Conservation (phyloP, 257 asterid species). For the Datura wrightii region DNA sequence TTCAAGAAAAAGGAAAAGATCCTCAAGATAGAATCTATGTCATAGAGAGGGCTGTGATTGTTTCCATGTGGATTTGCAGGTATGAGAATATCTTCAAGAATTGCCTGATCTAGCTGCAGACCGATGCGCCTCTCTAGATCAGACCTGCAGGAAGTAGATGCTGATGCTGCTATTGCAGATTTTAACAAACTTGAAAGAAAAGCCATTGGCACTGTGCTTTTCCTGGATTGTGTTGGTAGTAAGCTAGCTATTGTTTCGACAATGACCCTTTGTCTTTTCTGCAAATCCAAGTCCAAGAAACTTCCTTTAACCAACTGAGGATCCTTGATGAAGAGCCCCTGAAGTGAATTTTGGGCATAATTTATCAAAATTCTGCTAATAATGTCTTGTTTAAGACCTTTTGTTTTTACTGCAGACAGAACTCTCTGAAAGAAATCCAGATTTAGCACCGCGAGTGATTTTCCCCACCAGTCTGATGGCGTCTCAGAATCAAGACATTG, state of each 20-base stretch:
- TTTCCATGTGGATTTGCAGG: slow-evolving; percentile 60
- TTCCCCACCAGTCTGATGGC: slow-evolving; percentile 89
- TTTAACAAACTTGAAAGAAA: slow-evolving; percentile 82
- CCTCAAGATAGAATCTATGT: slow-evolving; percentile 70
- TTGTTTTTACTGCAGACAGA: slow-evolving; percentile 67
- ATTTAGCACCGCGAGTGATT: slow-evolving; percentile 57
- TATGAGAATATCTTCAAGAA: slow-evolving; percentile 85
- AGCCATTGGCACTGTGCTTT: slow-evolving; percentile 84
- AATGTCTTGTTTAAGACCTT: slow-evolving; percentile 85
- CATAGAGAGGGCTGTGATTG: slow-evolving; percentile 67
- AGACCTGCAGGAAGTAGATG: slow-evolving; percentile 76
- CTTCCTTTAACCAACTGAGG: slow-evolving; percentile 58
- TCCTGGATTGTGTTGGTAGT: slow-evolving; percentile 81
- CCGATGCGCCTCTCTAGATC: slow-evolving; percentile 92
- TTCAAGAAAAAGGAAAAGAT: slow-evolving; percentile 87
- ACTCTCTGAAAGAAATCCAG: slow-evolving; percentile 85
- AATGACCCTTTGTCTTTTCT: slow-evolving; percentile 67
- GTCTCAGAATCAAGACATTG: slow-evolving; percentile 56
- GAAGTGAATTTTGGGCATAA: slow-evolving; percentile 80
- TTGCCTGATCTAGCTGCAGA: slow-evolving; percentile 87
- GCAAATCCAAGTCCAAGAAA: slow-evolving; percentile 54
- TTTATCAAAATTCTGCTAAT: slow-evolving; percentile 77
- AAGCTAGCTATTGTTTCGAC: slow-evolving; percentile 69
- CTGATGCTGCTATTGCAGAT: slow-evolving; percentile 66
- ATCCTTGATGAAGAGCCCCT: slow-evolving; percentile 60